Evolutionary conservation across 2,329 filamentous ascomycete species (phyloP).

Genomic region (Sporothrix mexicana): DNA sequence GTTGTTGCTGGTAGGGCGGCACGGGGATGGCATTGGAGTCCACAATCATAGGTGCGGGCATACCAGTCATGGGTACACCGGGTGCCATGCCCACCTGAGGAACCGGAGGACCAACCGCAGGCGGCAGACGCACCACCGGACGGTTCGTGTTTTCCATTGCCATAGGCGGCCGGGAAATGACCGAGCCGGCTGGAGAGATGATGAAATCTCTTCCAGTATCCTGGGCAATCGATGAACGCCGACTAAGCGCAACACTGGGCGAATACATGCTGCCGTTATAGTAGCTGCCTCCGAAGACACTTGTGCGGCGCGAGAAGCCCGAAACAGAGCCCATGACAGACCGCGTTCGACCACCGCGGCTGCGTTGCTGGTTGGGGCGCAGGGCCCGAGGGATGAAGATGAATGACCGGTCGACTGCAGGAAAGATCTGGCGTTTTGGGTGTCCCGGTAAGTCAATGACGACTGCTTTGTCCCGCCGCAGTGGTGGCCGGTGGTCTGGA

Average conservation of each 20-base stretch:
- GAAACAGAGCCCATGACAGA: slow-evolving; percentile 72
- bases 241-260: slow-evolving; percentile 85
- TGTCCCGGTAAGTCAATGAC: slow-evolving; percentile 86
- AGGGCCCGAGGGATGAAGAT: slow-evolving; percentile 96
- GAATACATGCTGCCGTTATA: slow-evolving; percentile 78
- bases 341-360: slow-evolving; percentile 75
- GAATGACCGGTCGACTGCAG: slow-evolving; percentile 87
- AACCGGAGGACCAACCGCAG: slow-evolving; percentile 50
- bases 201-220: slow-evolving; percentile 73
- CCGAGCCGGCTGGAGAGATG: slow-evolving; percentile 80
- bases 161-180: slow-evolving; percentile 71
- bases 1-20: slow-evolving; percentile 4
- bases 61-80: background rate
- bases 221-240: slow-evolving; percentile 78
- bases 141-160: slow-evolving; percentile 62
- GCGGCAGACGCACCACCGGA: slow-evolving; percentile 84
- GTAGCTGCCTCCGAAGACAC: slow-evolving; percentile 67
- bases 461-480: slow-evolving; percentile 95
- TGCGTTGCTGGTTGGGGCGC: slow-evolving; percentile 86
- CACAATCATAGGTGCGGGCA: background rate
- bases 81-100: slow-evolving; percentile 34
- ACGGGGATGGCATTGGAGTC: background rate
- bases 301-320: slow-evolving; percentile 78
- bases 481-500: slow-evolving; percentile 89
- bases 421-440: slow-evolving; percentile 86